A percentile compares a stretch with the other conserved stretches of the same genome.
Conservation (phyloP, 768 basidiomycete species). For the Lactarius hatsudake region DNA sequence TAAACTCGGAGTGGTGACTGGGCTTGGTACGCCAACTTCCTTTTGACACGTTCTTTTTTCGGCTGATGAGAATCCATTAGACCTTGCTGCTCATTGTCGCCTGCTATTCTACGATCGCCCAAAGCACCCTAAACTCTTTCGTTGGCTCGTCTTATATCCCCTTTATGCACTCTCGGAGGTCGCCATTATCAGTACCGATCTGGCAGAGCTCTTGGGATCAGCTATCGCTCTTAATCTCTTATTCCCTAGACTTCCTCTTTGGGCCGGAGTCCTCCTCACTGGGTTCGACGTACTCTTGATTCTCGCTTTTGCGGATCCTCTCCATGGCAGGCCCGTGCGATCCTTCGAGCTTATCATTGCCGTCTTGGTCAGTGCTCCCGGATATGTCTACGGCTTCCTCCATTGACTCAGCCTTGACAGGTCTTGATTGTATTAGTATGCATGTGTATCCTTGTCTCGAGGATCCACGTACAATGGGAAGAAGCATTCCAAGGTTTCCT, state of each 20-base stretch:
- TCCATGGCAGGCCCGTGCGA: constrained; percentile 53
- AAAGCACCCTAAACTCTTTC: constrained; percentile 37
- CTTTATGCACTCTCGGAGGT: constrained; percentile 46
- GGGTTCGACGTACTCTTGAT: constrained; percentile 51
- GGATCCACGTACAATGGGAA: constrained; percentile 20
- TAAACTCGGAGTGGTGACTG: constrained; percentile 79
- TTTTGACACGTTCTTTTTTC: not conserved
- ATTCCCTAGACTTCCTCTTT: constrained; percentile 48
- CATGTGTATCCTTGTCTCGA: constrained; percentile 28
- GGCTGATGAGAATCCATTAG: constrained; percentile 29
- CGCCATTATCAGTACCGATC: constrained; percentile 55
- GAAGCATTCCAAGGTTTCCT: constrained; percentile 23
- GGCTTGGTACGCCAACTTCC: constrained; percentile 53
- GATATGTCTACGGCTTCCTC: not conserved
- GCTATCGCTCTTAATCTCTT: constrained; percentile 58
- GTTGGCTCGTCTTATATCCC: constrained; percentile 45
- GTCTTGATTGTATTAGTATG: constrained; percentile 27
- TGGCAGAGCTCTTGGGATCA: constrained; percentile 59
- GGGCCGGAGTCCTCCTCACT: constrained; percentile 49
- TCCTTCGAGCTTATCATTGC: constrained; percentile 63
- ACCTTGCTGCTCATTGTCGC: constrained; percentile 49
- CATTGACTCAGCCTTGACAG: constrained; percentile 4
- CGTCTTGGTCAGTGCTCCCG: constrained; percentile 16
- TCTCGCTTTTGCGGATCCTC: constrained; percentile 67
- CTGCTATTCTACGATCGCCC: constrained; percentile 46